Conservation (phyloP, 768 basidiomycete genomes). For the Lactarius sp. region DNA sequence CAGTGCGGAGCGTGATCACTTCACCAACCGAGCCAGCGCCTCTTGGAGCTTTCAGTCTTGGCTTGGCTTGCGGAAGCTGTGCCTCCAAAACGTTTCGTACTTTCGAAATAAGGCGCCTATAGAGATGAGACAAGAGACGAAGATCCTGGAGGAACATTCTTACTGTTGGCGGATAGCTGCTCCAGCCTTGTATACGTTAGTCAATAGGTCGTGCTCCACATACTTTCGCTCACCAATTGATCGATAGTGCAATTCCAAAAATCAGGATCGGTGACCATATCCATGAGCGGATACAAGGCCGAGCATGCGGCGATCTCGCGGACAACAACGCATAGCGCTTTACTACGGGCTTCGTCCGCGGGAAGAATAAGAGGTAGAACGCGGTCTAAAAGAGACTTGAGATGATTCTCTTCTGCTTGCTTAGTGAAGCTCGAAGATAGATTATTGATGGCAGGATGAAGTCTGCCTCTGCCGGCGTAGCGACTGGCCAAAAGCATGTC, state of each 20-base stretch:
- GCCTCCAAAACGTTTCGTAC: slow-evolving; percentile 81
- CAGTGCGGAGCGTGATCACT: slow-evolving; percentile 76
- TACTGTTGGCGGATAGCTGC: slow-evolving; percentile 67
- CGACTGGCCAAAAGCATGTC: slow-evolving; percentile 81
- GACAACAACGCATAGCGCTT: slow-evolving; percentile 63
- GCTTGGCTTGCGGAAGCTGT: slow-evolving; percentile 57
- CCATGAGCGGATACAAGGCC: slow-evolving; percentile 81
- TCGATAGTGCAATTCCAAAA: slow-evolving; percentile 96
- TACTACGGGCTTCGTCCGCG: slow-evolving; percentile 65
- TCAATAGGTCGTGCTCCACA: neutral
- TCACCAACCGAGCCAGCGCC: slow-evolving; percentile 45
- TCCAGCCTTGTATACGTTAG: slow-evolving; percentile 44
- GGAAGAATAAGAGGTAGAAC: slow-evolving; percentile 73
- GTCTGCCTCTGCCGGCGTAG: slow-evolving; percentile 63
- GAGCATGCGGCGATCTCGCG: slow-evolving; percentile 81
- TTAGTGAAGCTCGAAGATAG: slow-evolving; percentile 84
- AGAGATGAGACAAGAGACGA: slow-evolving; percentile 14
- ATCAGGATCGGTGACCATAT: slow-evolving; percentile 92
- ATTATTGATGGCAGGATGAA: slow-evolving; percentile 86
- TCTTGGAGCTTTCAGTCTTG: slow-evolving; percentile 38
- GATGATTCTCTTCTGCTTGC: slow-evolving; percentile 85
- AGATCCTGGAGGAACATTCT: slow-evolving; percentile 39
- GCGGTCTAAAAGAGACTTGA: slow-evolving; percentile 63
- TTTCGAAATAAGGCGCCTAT: slow-evolving; percentile 79
- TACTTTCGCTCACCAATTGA: slow-evolving; percentile 65